Evolutionary conservation across 805 yeast genomes (phyloP).

Genomic region (Tetrapisispora arboricola): DNA sequence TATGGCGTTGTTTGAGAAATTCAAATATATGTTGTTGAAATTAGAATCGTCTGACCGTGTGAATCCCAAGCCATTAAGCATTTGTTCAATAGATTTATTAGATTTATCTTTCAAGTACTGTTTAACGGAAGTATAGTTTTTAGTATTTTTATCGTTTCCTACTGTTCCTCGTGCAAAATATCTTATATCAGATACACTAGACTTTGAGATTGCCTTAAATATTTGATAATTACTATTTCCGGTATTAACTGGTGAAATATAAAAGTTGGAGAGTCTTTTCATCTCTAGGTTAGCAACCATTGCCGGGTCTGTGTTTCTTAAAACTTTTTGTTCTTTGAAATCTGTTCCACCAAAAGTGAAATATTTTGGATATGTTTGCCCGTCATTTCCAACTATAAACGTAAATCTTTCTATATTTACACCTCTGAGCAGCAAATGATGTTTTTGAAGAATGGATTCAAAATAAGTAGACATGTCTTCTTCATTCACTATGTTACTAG

Average conservation of each 20-base stretch:
- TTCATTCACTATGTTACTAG: conserved; percentile 67
- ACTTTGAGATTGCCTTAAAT: conserved; percentile 91
- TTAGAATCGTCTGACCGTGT: conserved; percentile 92
- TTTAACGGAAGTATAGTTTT: conserved; percentile 84
- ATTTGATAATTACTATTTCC: conserved; percentile 97
- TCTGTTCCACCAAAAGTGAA: conserved; percentile 88
- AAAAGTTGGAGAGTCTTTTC: conserved; percentile 86
- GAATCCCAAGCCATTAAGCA: conserved; percentile 88
- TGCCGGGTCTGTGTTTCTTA: conserved; percentile 97
- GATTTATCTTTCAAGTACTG: conserved; percentile 95
- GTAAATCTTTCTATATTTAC: conserved; percentile 86
- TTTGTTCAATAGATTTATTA: conserved; percentile 89
- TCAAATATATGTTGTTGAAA: conserved; percentile 91
- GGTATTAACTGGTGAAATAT: conserved; percentile 87
- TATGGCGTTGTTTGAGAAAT: conserved; percentile 91
- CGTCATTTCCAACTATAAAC: conserved; percentile 71
- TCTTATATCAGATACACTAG: conserved; percentile 84
- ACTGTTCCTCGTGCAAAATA: conserved; percentile 95
- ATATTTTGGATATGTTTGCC: conserved; percentile 88
- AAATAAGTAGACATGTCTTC: conserved; percentile 55
- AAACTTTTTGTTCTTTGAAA: conserved; percentile 77
- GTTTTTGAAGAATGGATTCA: conserved; percentile 52
- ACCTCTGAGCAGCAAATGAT: conserved; percentile 55
- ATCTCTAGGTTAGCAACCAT: conserved; percentile 94
- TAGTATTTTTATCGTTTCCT: conserved; percentile 77